Conservation (phyloP, 2,329 filamentous ascomycete genomes). For the Curvularia lunata region DNA sequence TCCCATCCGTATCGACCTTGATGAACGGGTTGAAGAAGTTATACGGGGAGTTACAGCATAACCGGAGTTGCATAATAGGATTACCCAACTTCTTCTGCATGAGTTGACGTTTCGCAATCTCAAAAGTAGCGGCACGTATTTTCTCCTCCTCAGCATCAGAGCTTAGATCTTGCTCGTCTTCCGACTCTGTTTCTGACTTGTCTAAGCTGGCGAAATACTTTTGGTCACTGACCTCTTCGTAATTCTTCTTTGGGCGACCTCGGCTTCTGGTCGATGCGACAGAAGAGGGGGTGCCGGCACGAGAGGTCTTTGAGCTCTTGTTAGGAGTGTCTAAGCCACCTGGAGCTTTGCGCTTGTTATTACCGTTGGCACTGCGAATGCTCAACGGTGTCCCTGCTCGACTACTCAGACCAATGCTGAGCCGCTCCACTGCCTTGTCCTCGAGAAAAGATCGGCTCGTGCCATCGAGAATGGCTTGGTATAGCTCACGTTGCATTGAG, state of each 20-base stretch:
- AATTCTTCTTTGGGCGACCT: slow-evolving; percentile 63
- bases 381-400: slow-evolving; percentile 58
- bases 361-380: slow-evolving; percentile 53
- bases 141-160: slow-evolving; percentile 65
- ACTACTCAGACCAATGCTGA: slow-evolving; percentile 55
- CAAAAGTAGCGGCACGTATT: slow-evolving; percentile 70
- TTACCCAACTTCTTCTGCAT: slow-evolving; percentile 91
- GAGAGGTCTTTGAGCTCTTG: slow-evolving; percentile 78
- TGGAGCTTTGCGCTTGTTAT: slow-evolving; percentile 64
- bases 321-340: slow-evolving; percentile 57
- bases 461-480: slow-evolving; percentile 72
- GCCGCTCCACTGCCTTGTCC: slow-evolving; percentile 72
- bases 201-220: slow-evolving; percentile 83
- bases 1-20: slow-evolving; percentile 56
- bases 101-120: slow-evolving; percentile 87
- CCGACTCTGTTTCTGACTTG: slow-evolving; percentile 55
- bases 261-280: slow-evolving; percentile 59
- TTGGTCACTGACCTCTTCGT: slow-evolving; percentile 77
- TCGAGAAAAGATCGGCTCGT: slow-evolving; percentile 68
- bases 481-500: slow-evolving; percentile 87
- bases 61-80: slow-evolving; percentile 85
- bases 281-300: slow-evolving; percentile 73
- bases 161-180: slow-evolving; percentile 50
- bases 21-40: slow-evolving; percentile 94
- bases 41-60: slow-evolving; percentile 92